phyloP scores from a whole-genome alignment of 2,329 filamentous ascomycete species.

The Aspergillus tamarii region DNA sequence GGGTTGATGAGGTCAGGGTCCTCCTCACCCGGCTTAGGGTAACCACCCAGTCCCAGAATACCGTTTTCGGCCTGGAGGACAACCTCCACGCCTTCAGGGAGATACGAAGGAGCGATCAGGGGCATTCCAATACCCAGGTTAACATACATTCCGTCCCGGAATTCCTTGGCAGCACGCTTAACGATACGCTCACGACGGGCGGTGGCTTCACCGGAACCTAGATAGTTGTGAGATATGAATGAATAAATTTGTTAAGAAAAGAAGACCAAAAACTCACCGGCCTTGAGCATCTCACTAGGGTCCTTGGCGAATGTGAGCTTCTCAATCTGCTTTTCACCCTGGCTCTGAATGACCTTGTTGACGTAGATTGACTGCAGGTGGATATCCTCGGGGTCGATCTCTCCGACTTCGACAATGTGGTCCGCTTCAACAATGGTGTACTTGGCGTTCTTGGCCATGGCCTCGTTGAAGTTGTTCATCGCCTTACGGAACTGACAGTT shows the following conservation, averaged over 20 bases:
- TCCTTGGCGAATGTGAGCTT: constrained; percentile 77
- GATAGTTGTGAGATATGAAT: not conserved
- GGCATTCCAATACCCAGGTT: constrained; percentile 86
- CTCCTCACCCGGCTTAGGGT: constrained; percentile 69
- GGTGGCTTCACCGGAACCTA: constrained; percentile 60
- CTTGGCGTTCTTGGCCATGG: constrained; percentile 81
- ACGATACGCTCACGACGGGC: constrained; percentile 82
- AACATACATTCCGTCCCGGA: constrained; percentile 88
- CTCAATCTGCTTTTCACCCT: constrained; percentile 72
- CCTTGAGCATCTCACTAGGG: constrained; percentile 52
- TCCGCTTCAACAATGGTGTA: constrained; percentile 84
- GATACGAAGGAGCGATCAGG: constrained; percentile 76
- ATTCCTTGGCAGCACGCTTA: constrained; percentile 75
- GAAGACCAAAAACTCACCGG: constrained; percentile 53
- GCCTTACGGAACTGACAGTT: constrained; percentile 80
- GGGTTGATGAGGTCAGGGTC: constrained; percentile 84
- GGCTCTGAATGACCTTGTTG: constrained; percentile 76
- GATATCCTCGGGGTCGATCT: constrained; percentile 72
- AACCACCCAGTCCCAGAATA: constrained; percentile 79
- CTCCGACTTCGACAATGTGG: constrained; percentile 75
- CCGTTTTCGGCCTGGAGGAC: constrained; percentile 88
- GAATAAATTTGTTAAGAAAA: constrained; percentile 44
- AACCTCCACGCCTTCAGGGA: constrained; percentile 70
- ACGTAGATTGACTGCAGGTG: constrained; percentile 85
- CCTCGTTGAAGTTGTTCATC: constrained; percentile 72